These are phyloP conservation scores for Gamarada debralockiae DNA, from an alignment of 495 filamentous ascomycete species.

Conservation along the genomic window DNA sequence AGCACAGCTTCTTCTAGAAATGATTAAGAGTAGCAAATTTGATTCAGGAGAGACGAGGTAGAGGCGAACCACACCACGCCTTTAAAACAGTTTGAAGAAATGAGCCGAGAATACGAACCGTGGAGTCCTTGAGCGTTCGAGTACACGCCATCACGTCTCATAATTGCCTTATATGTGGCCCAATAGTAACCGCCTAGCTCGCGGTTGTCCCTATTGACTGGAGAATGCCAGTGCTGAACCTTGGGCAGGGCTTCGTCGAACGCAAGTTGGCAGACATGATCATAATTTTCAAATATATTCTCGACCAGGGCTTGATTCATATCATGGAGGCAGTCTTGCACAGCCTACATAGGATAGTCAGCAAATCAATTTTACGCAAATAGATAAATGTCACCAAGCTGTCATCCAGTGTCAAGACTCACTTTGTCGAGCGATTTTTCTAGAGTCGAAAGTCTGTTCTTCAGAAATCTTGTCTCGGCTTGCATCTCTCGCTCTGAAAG, in stretches of 20 bases:
- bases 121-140: slow-evolving; percentile 29
- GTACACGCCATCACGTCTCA: slow-evolving; percentile 27
- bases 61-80: too few species aligned
- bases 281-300: slow-evolving; percentile 43
- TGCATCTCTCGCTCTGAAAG: slow-evolving; percentile 37
- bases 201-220: slow-evolving; percentile 31
- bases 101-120: slow-evolving; percentile 44
- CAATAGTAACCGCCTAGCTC: slow-evolving; percentile 45
- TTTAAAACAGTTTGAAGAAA: not conserved
- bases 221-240: slow-evolving; percentile 44
- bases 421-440: slow-evolving; percentile 43
- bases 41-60: not conserved
- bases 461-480: slow-evolving; percentile 36
- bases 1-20: too few species aligned
- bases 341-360: too few species aligned
- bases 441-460: slow-evolving; percentile 37
- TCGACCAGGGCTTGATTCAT: slow-evolving; percentile 37
- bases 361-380: too few species aligned
- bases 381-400: too few species aligned
- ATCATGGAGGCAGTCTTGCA: slow-evolving; percentile 30
- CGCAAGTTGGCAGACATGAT: slow-evolving; percentile 32
- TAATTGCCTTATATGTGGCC: slow-evolving; percentile 52
- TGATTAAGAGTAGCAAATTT: too few species aligned
- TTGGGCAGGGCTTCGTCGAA: slow-evolving; percentile 33
- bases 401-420: slow-evolving; percentile 12